Conservation (phyloP, 2,329 filamentous ascomycete species). For the Verruconis gallopava region DNA sequence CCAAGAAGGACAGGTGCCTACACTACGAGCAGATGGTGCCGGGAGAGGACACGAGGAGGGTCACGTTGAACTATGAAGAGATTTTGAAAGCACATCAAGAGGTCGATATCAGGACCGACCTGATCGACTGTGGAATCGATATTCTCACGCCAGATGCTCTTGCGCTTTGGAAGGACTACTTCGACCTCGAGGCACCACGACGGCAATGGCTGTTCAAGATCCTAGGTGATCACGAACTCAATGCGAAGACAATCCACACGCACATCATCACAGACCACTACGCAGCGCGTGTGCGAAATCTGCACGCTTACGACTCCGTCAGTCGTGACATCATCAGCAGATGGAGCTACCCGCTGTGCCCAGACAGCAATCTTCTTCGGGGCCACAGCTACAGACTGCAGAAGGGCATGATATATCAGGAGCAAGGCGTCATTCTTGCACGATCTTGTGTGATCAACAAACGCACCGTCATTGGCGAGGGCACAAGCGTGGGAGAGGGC, state of each 20-base stretch:
- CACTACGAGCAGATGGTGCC: slow-evolving; percentile 82
- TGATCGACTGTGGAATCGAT: slow-evolving; percentile 90
- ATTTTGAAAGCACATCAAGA: slow-evolving; percentile 54
- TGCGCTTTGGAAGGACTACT: slow-evolving; percentile 92
- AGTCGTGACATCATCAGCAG: slow-evolving; percentile 74
- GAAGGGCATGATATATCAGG: slow-evolving; percentile 60
- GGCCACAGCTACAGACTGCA: slow-evolving; percentile 63
- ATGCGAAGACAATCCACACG: slow-evolving; percentile 91
- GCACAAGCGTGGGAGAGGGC: slow-evolving; percentile 61
- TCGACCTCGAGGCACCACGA: slow-evolving; percentile 84
- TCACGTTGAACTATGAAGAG: slow-evolving; percentile 68
- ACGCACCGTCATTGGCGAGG: slow-evolving; percentile 61
- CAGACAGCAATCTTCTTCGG: slow-evolving; percentile 72
- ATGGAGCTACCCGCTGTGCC: slow-evolving; percentile 81
- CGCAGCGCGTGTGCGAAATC: slow-evolving; percentile 70
- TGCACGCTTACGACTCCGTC: slow-evolving; percentile 82
- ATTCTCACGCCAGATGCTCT: slow-evolving; percentile 95
- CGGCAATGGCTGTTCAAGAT: slow-evolving; percentile 85
- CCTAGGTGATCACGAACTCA: slow-evolving; percentile 90
- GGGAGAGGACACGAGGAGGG: slow-evolving; percentile 47
- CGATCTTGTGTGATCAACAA: slow-evolving; percentile 57
- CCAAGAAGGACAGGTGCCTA: slow-evolving; percentile 64
- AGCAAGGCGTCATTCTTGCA: slow-evolving; percentile 62
- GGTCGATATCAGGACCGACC: slow-evolving; percentile 70
- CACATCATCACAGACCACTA: slow-evolving; percentile 76